These are phyloP conservation scores for Boletus smithii DNA, from an alignment of 1,284 basidiomycete species.

Conservation along the genomic window DNA sequence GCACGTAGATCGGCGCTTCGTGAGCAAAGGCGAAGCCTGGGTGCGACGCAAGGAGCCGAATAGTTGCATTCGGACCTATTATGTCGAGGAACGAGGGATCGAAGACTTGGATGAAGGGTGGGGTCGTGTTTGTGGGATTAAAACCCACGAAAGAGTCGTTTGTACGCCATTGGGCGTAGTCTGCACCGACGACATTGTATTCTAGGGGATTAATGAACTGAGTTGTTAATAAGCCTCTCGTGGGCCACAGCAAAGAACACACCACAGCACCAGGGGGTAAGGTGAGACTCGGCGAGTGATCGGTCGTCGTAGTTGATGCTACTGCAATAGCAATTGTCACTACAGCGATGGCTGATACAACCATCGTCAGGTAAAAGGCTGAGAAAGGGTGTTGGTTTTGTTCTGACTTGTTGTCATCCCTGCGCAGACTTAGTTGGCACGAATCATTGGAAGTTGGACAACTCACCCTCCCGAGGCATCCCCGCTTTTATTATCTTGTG, in stretches of 20 bases:
- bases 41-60: slow-evolving; percentile 57
- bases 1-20: slow-evolving; percentile 66
- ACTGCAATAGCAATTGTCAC: not conserved
- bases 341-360: not conserved
- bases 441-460: not conserved
- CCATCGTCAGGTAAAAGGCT: not conserved
- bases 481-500: not conserved
- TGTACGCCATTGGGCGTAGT: slow-evolving; percentile 35
- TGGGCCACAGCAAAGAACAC: not conserved
- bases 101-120: slow-evolving; percentile 71
- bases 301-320: not conserved
- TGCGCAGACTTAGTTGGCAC: not conserved
- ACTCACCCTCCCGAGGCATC: not conserved
- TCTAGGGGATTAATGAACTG: slow-evolving; percentile 44
- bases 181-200: slow-evolving; percentile 43
- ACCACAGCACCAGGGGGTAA: slow-evolving; percentile 1
- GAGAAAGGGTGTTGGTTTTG: not conserved
- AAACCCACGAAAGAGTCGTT: slow-evolving; percentile 38
- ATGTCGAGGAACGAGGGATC: slow-evolving; percentile 56
- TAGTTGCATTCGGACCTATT: slow-evolving; percentile 55
- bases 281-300: not conserved
- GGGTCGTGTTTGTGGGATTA: slow-evolving; percentile 43
- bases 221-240: slow-evolving; percentile 40
- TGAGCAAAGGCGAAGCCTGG: slow-evolving; percentile 67
- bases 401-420: not conserved